Conservation (phyloP, 768 basidiomycete species). For the Pholiota conissans region DNA sequence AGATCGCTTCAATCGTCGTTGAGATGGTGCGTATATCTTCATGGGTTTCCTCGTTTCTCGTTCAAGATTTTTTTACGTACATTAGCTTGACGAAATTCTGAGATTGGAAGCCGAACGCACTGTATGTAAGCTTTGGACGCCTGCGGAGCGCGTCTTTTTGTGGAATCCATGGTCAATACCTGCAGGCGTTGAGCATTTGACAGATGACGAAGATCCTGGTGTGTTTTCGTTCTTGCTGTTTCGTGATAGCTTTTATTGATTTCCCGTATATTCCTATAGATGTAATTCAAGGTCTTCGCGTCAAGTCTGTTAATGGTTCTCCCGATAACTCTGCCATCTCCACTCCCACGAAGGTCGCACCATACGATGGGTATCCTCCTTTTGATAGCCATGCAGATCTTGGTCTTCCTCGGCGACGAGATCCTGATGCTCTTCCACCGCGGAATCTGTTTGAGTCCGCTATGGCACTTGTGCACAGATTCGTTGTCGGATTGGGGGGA, state of each 20-base stretch:
- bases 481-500: slow-evolving; percentile 38
- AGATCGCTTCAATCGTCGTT: slow-evolving; percentile 34
- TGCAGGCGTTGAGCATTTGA: slow-evolving; percentile 39
- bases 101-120: slow-evolving; percentile 50
- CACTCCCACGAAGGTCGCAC: neutral
- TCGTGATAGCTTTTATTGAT: neutral
- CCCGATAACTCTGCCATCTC: neutral
- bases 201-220: slow-evolving; percentile 76
- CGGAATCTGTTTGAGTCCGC: slow-evolving; percentile 53
- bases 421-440: slow-evolving; percentile 77
- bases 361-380: neutral
- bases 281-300: slow-evolving; percentile 54
- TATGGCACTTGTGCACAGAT: slow-evolving; percentile 45
- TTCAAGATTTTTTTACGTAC: slow-evolving; percentile 13
- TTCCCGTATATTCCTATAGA: slow-evolving; percentile 24
- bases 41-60: neutral
- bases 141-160: slow-evolving; percentile 39
- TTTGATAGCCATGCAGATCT: slow-evolving; percentile 40
- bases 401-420: slow-evolving; percentile 55
- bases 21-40: slow-evolving; percentile 37
- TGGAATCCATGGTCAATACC: slow-evolving; percentile 47
- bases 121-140: slow-evolving; percentile 56
- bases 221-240: slow-evolving; percentile 5
- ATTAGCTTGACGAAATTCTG: slow-evolving; percentile 59
- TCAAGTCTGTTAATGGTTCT: neutral